Base-by-base conservation (phyloP, 352 stramenopile species). In the Globisporangium camurandrum region DNA sequence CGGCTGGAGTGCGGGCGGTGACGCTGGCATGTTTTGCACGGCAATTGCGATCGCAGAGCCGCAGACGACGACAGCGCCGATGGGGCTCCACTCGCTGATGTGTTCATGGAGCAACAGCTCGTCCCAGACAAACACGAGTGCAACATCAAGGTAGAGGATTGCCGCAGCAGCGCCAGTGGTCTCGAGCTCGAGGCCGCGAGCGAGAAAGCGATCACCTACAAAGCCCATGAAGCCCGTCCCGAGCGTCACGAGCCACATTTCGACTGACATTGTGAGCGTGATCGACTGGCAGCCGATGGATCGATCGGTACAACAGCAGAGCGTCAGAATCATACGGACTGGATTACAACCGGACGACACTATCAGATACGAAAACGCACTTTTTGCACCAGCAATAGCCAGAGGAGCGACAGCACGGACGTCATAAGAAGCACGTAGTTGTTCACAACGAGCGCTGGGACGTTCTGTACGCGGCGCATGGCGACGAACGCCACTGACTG, bases 81-180 rank as follows among this genome's bases (percentile, higher is more conserved):
- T n/a, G 22, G 80, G 41, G 43, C 66, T 77, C 63, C 66, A 78
- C 33, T 49, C 36, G 57, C 59, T 81, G 50, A 83, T 66, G 12
- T 30, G 42, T 54, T 83, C 75, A 16, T 59, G 48, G 2, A 84
- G 61, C 33, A 79, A 59, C 20, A 59, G 26, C n/a, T 56, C 60
- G 57, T 88, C 73, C 71, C 71, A 86, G 14, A 84, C 49, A 44
- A 88, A 88, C 8, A 84, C 71, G 54, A 67, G 83, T 10, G 84
- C 71, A 10, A 88, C 71, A 54, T 85, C 76, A 31, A 85, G 40
- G 45, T 84, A 87, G 19, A 76, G 67, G 75, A 87, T 87, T 23
- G 83, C 71, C 1, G 76, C 69, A 5, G 76, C 79, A 17, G 83
- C 44, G 26, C 76, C 79, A 8, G 67, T 71, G 45, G 84, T 78